Evolutionary conservation across 352 stramenopile genomes (phyloP).

Genomic region (Pythium rhizo-oryzae): DNA sequence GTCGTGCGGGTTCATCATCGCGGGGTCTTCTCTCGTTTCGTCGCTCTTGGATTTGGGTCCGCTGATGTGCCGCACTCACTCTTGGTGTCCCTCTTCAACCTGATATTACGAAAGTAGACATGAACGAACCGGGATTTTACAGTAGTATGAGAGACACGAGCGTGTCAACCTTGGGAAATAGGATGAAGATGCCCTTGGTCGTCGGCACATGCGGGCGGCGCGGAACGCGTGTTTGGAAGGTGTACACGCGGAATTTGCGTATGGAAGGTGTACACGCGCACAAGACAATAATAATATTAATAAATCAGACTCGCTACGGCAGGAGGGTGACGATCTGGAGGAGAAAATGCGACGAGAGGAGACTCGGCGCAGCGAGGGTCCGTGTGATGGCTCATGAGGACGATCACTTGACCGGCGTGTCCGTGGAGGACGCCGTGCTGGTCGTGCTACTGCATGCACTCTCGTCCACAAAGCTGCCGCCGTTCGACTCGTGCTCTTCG

Average conservation of each 20-base stretch:
- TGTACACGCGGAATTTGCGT: not conserved
- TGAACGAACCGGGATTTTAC: not conserved
- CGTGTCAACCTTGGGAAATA: too few relatives aligned
- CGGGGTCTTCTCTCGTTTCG: not conserved
- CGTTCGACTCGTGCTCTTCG: conserved; percentile 36
- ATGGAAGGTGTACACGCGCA: not conserved
- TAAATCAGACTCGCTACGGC: conserved; percentile 17
- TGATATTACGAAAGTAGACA: not conserved
- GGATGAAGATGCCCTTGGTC: not conserved
- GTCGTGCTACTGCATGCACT: conserved; percentile 43
- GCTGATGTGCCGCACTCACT: not conserved
- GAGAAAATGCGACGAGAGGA: not conserved
- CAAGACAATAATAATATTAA: conserved; percentile 34
- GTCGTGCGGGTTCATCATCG: conserved; percentile 30
- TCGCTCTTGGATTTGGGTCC: conserved; percentile 1
- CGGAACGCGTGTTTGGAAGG: too few relatives aligned
- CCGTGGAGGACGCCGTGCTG: conserved; percentile 39
- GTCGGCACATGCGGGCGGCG: too few relatives aligned
- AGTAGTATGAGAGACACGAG: too few relatives aligned
- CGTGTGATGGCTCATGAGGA: not conserved
- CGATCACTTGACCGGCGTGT: conserved; percentile 28
- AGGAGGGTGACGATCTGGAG: not conserved
- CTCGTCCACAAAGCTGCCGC: conserved; percentile 39
- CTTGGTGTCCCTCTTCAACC: conserved; percentile 10
- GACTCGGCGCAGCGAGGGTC: too few relatives aligned